Evolutionary conservation across 1,284 basidiomycete genomes (phyloP), one percentile per base, ranked within the genome.

Genomic region (Marasmius tenuissimus): DNA sequence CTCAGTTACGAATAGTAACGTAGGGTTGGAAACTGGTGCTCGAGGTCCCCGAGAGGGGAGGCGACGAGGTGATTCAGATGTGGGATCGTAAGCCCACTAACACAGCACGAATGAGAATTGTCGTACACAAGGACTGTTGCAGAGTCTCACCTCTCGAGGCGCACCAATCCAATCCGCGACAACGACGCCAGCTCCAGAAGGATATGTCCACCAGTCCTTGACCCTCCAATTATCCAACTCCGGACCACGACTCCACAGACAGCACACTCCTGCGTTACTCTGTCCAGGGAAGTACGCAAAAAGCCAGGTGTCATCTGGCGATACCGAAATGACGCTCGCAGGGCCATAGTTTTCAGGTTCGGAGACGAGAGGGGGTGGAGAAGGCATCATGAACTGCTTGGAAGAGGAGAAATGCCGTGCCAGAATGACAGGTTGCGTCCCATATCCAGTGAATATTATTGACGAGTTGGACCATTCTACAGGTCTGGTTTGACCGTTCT

Each of bases 221-320:
- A 89, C 72, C 4, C 58, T 68, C 91, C 90, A 93, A 38, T 70
- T 77, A 66, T 92, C 88, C 38, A 89, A 70, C 63, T 83, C 81
- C 10, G 71, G 58, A 4, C 80, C 83, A 56, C 81, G 80, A 58
- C 76, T 78, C 91, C 91, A 93, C 12, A 92, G 65, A 67, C 89
- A 91, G 4, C 81, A 85, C 35, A 83, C 70, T 7, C 88, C 86
- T 55, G 85, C 83, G 1, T 73, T 68, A 34, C 79, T 79, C 37
- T 74, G 75, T 38, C 85, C 78, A 11, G 90, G 87, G 69, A 89
- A 92, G 70, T 86, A 92, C 1, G 90, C 89, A 69, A 91, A 92
- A 2, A 93, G 69, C 83, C 83, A 87, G 50, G 81, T 77, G 59
- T 86, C 85, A 33, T 77, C 75, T 1, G 87, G 80, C 11, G 85